phyloP scores from a whole-genome alignment of 352 stramenopile species.

The Globisporangium megalacanthum region DNA sequence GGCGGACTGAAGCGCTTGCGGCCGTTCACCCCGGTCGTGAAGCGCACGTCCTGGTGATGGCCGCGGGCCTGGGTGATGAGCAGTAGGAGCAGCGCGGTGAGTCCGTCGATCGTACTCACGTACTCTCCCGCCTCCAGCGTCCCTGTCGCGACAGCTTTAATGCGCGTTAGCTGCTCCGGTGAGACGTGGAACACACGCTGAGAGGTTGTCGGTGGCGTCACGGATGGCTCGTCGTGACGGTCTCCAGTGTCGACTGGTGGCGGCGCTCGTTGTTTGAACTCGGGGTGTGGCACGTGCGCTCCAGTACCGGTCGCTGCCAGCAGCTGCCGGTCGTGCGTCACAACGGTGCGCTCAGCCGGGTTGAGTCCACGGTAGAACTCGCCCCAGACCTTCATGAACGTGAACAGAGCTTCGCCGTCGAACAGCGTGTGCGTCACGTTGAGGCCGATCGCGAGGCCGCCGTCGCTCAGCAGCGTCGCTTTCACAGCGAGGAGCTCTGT shows the following conservation, averaged over 20 bases:
- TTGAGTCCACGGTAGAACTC: constrained; percentile 37
- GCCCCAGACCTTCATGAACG: constrained; percentile 56
- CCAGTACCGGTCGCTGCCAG: constrained; percentile 14
- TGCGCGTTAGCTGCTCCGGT: constrained; percentile 29
- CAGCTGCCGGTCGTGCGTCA: constrained; percentile 40
- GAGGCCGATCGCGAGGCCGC: constrained; percentile 38
- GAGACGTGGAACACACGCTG: constrained; percentile 45
- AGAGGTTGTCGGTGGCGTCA: constrained; percentile 18
- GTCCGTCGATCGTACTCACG: constrained; percentile 44
- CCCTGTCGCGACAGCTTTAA: constrained; percentile 28
- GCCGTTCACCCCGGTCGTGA: constrained; percentile 47
- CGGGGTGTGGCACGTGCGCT: constrained; percentile 28
- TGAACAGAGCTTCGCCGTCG: constrained; percentile 49
- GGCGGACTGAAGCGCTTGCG: constrained; percentile 38
- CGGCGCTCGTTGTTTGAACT: constrained; percentile 22
- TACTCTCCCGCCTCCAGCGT: constrained; percentile 18
- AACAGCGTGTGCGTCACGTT: constrained; percentile 39
- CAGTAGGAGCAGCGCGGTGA: constrained; percentile 46
- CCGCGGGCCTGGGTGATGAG: constrained; percentile 40
- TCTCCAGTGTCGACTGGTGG: background rate
- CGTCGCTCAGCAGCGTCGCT: constrained; percentile 35
- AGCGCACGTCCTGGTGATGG: constrained; percentile 32
- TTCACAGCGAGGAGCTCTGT: constrained; percentile 30
- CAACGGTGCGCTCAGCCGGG: constrained; percentile 16
- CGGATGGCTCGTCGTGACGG: background rate